phyloP scores from a whole-genome alignment of 768 basidiomycete species.

The Boletus patriciae region DNA sequence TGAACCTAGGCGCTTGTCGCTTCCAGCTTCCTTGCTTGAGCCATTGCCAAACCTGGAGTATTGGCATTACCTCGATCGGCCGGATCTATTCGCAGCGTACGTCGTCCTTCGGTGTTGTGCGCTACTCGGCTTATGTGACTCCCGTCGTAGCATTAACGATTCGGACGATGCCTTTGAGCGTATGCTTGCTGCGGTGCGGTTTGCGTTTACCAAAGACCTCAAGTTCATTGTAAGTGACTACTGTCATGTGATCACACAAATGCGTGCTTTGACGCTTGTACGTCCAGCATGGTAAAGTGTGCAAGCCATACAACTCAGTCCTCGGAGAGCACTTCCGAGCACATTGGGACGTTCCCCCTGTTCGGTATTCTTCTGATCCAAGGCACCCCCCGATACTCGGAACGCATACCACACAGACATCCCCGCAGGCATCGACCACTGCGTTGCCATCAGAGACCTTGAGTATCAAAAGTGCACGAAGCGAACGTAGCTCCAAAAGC shows the following conservation, averaged over 20 bases:
- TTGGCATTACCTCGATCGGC: constrained; percentile 91
- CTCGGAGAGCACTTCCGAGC: constrained; percentile 87
- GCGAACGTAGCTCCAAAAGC: constrained; percentile 61
- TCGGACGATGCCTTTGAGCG: constrained; percentile 90
- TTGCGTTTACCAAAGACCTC: constrained; percentile 89
- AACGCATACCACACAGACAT: constrained; percentile 36
- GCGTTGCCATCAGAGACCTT: constrained; percentile 45
- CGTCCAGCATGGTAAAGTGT: constrained; percentile 80
- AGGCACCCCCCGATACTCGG: constrained; percentile 47
- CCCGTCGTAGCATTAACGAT: constrained; percentile 75
- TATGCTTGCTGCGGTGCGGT: constrained; percentile 90
- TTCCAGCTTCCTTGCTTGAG: constrained; percentile 91
- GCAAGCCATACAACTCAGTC: constrained; percentile 90
- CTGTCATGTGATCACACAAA: neutral
- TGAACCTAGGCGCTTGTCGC: constrained; percentile 72
- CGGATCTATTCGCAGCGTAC: constrained; percentile 90
- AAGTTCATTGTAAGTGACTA: constrained; percentile 73
- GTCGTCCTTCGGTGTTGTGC: constrained; percentile 31
- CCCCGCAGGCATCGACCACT: constrained; percentile 24
- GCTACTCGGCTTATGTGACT: constrained; percentile 5
- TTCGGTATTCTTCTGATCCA: constrained; percentile 50
- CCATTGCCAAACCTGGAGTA: constrained; percentile 96
- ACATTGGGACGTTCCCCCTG: constrained; percentile 79
- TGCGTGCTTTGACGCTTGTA: constrained; percentile 1
- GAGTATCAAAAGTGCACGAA: constrained; percentile 49